Evolutionary conservation across 495 filamentous ascomycete genomes (phyloP).

Genomic region (Emericellopsis terricola): DNA sequence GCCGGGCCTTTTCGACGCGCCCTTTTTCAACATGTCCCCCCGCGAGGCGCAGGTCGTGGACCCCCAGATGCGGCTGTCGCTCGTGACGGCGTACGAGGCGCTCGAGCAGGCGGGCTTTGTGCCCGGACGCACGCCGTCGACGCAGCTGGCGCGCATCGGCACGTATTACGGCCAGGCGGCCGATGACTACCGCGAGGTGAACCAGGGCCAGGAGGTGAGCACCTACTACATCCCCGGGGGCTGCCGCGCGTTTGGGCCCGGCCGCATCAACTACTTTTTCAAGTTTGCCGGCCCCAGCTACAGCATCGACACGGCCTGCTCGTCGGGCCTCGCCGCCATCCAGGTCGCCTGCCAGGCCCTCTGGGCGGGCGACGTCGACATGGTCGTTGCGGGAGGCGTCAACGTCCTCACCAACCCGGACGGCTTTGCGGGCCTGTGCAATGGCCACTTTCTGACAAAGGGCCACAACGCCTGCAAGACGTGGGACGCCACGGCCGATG

Average conservation of each 20-base stretch:
- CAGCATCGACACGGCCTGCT: constrained; percentile 28
- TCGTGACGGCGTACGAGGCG: constrained; percentile 1
- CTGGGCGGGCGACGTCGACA: constrained; percentile 21
- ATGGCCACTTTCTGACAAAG: constrained; percentile 33
- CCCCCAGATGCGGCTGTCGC: background rate
- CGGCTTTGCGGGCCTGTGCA: constrained; percentile 77
- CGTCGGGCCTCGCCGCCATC: constrained; percentile 26
- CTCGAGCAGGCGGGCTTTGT: background rate
- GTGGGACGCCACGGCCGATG: constrained; percentile 33
- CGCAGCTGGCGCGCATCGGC: background rate
- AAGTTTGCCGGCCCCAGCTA: constrained; percentile 20
- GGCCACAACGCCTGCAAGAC: constrained; percentile 26
- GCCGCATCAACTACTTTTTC: constrained; percentile 24
- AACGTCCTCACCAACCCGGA: constrained; percentile 39
- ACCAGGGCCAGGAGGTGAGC: background rate
- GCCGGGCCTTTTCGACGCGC: constrained; percentile 51
- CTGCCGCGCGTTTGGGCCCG: constrained; percentile 15
- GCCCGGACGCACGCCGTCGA: too few relatives aligned
- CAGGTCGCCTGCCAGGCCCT: constrained; percentile 31
- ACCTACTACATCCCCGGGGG: background rate
- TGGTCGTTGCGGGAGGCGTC: constrained; percentile 4
- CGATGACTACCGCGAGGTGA: background rate
- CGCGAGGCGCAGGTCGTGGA: background rate
- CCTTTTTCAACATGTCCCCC: constrained; percentile 56
- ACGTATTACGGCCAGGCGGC: background rate